Evolutionary conservation across 306 rosid species (phyloP), one percentile per base, ranked within the genome.

Genomic region (Castanospermum australe): DNA sequence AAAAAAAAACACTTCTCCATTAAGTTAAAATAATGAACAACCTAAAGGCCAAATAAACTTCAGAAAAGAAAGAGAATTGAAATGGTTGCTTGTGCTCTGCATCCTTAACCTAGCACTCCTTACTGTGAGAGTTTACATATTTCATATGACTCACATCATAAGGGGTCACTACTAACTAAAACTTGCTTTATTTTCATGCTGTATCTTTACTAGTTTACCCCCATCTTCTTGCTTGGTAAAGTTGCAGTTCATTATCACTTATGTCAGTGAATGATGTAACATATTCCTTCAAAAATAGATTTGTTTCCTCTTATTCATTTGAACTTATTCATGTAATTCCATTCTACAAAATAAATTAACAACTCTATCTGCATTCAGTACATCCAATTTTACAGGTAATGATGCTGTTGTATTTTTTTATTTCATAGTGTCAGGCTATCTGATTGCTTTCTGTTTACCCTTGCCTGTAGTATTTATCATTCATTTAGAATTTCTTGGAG

Each of bases 381-480:
- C 24, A 10, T 3, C 4, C 21, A 60, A 32, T 44, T 59, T 69
- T 11, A 60, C 21, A 11, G 5, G 57, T 11, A 0, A 55, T 21
- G 21, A 17, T 32, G 56, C 30, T 3, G 44, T 50, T 54, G 18
- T 54, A 22, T 5, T 25, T 15, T 24, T 57, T n/a, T 10, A 13
- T 41, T 55, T 30, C 11, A 8, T 22, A 15, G n/a, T 60, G 36
- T 52, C 2, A 17, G 24, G 41, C 18, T 30, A 11, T 55, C 5
- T 75, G 7, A 13, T 56, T 71, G 67, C 41, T 57, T 41, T 30
- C 62, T 0, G 20, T 48, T 66, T 20, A 35, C 20, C 42, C 30
- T 38, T 61, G 73, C 12, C 5, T 24, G 11, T 44, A 44, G 4
- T 50, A 61, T 68, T 59, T 79, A 28, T 83, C 25, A 78, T 71